Conservation (phyloP, 371 early-diverging fungal genomes). For the Apophysomyces ossiformis region DNA sequence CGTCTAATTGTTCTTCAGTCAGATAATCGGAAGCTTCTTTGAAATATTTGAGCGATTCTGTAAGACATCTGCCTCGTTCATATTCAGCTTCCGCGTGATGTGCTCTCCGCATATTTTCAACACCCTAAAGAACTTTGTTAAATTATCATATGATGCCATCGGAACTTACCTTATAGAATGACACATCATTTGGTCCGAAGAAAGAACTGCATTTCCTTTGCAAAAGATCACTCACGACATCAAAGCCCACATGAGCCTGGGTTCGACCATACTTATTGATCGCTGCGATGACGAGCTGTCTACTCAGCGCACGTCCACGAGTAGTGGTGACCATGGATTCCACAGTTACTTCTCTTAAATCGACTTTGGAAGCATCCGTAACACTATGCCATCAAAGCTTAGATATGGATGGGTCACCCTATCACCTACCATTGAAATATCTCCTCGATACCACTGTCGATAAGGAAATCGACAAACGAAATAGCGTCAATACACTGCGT, state of each 20-base stretch:
- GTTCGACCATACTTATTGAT: constrained; percentile 66
- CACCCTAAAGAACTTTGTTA: constrained; percentile 36
- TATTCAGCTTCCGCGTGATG: constrained; percentile 44
- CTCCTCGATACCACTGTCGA: constrained; percentile 68
- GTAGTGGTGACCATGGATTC: constrained; percentile 64
- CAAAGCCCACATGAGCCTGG: constrained; percentile 27
- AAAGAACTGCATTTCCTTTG: constrained; percentile 73
- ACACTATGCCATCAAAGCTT: constrained; percentile 28
- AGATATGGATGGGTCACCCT: neutral
- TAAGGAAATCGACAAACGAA: constrained; percentile 71
- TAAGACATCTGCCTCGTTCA: constrained; percentile 52
- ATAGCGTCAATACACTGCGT: constrained; percentile 75
- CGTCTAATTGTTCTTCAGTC: constrained; percentile 59
- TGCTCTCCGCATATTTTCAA: constrained; percentile 62
- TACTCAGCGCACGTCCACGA: constrained; percentile 65
- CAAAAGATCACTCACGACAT: constrained; percentile 58
- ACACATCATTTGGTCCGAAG: constrained; percentile 74
- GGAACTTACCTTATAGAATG: constrained; percentile 67
- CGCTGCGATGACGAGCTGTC: constrained; percentile 73
- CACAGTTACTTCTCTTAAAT: constrained; percentile 56
- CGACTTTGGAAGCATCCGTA: constrained; percentile 36
- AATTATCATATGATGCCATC: neutral
- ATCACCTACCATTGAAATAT: constrained; percentile 55
- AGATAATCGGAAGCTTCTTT: constrained; percentile 43
- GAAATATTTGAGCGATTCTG: constrained; percentile 66